These are phyloP conservation scores for Rhodotorula sp. DNA, from an alignment of 1,284 basidiomycete genomes.

Conservation along the genomic window DNA sequence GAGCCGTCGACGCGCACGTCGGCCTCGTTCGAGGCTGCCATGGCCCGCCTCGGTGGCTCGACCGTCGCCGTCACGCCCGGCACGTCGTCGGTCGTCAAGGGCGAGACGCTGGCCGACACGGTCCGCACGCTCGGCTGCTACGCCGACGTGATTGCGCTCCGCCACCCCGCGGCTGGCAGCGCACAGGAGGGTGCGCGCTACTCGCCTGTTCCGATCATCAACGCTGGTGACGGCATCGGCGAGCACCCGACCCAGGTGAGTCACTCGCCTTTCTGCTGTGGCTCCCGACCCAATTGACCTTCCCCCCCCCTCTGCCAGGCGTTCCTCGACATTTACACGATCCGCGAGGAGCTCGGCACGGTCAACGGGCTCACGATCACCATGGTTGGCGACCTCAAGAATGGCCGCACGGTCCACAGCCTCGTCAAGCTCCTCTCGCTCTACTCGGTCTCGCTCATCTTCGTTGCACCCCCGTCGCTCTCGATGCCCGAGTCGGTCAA, in stretches of 20 bases:
- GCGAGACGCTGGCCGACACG: slow-evolving; percentile 91
- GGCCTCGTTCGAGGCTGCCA: slow-evolving; percentile 97
- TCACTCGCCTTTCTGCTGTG: slow-evolving; percentile 21
- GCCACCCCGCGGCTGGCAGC: slow-evolving; percentile 91
- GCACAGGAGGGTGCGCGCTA: slow-evolving; percentile 88
- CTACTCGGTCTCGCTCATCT: slow-evolving; percentile 85
- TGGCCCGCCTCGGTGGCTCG: slow-evolving; percentile 96
- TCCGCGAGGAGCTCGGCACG: slow-evolving; percentile 90
- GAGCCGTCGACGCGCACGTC: slow-evolving; percentile 96
- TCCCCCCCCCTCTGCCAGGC: slow-evolving; percentile 58
- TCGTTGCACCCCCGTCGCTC: slow-evolving; percentile 87
- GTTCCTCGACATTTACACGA: slow-evolving; percentile 92
- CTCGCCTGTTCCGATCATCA: slow-evolving; percentile 92
- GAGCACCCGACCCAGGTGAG: slow-evolving; percentile 94
- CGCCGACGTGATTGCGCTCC: slow-evolving; percentile 89
- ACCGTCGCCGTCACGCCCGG: slow-evolving; percentile 83
- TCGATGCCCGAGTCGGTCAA: slow-evolving; percentile 89
- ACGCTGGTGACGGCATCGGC: slow-evolving; percentile 94
- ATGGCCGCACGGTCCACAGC: slow-evolving; percentile 95
- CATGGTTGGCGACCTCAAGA: slow-evolving; percentile 91
- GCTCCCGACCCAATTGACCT: neutral
- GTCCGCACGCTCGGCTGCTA: slow-evolving; percentile 95
- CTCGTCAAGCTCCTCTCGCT: slow-evolving; percentile 88
- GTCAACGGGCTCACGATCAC: slow-evolving; percentile 97
- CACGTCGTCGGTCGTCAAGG: slow-evolving; percentile 87